Evolutionary conservation across 495 filamentous ascomycete genomes (phyloP), one percentile per base, ranked within the genome.

Genomic region (Penicillium arizonense): DNA sequence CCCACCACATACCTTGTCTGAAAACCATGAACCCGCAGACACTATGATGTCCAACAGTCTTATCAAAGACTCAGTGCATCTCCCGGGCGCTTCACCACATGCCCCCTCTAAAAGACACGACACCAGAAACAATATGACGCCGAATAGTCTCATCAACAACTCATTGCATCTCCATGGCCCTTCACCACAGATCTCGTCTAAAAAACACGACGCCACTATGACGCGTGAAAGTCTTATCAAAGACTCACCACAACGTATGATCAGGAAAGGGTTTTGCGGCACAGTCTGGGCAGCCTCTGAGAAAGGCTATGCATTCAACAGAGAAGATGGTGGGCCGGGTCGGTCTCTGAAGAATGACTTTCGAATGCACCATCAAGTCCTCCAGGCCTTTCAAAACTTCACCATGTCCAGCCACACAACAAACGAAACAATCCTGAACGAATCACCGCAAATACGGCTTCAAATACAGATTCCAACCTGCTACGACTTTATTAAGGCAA

Each of bases 321-420:
- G 70, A 33, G 71, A 71, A 59, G 70, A 72, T 53, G 70, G 70
- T 14, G 61, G 70, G 0, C 63, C 68, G 4, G 49, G 47, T 6
- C 46, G 70, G 48, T 73, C 67, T 1, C 57, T 74, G 2, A 34
- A 14, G 4, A 72, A 73, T 39, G 71, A 76, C 50, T 72, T 57
- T 23, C 16, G 53, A 8, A 73, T 71, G 62, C 73, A 73, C 23
- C 47, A 56, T 10, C 55, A 40, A 18, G 47, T 63, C 5, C 37
- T 63, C 5, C 11, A 53, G 3, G 58, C 50, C 34, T 35, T 65
- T 9, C 28, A 16, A 9, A 14, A 24, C 26, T 16, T 54, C 1
- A 41, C 37, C 5, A 4, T 18, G 1, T 18, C 7, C 24, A 4
- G 3, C 2, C 24, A 26, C 24, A 26, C 24, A 5, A 26, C 24